These are phyloP conservation scores for Magnaporthales sp. DNA, from an alignment of 2,329 filamentous ascomycete species.

Conservation along the genomic window DNA sequence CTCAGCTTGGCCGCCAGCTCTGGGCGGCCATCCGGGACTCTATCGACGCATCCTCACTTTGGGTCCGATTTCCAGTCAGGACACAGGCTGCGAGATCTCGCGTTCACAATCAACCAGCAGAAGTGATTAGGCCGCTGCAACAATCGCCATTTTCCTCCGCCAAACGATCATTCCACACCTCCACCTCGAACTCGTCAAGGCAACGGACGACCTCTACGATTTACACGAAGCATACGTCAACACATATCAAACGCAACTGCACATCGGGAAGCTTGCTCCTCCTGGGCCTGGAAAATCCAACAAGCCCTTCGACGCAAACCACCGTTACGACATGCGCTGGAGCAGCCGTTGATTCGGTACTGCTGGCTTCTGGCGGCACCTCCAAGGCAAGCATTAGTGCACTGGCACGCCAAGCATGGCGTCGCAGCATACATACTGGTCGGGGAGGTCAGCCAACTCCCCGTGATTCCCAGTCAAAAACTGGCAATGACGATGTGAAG, in stretches of 20 bases:
- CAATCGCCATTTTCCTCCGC: conserved; percentile 2
- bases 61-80: background rate
- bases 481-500: conserved; percentile 2
- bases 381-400: conserved; percentile 24
- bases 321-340: conserved; percentile 28
- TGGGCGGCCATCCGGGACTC: conserved; percentile 23
- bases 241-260: conserved; percentile 39
- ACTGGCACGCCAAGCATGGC: conserved; percentile 28
- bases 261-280: conserved; percentile 47
- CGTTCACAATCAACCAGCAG: background rate
- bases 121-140: background rate
- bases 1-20: conserved; percentile 25
- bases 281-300: conserved; percentile 32
- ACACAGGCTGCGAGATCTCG: background rate
- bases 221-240: background rate
- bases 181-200: conserved; percentile 4
- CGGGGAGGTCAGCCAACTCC: conserved; percentile 6
- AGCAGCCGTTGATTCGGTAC: conserved; percentile 26
- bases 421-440: conserved; percentile 21
- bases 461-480: background rate
- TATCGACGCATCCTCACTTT: conserved; percentile 9
- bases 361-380: conserved; percentile 14
- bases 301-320: conserved; percentile 25
- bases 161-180: conserved; percentile 9
- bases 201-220: background rate